Evolutionary conservation across 805 yeast genomes (phyloP).

Genomic region (Schwanniomyces yamadae): DNA sequence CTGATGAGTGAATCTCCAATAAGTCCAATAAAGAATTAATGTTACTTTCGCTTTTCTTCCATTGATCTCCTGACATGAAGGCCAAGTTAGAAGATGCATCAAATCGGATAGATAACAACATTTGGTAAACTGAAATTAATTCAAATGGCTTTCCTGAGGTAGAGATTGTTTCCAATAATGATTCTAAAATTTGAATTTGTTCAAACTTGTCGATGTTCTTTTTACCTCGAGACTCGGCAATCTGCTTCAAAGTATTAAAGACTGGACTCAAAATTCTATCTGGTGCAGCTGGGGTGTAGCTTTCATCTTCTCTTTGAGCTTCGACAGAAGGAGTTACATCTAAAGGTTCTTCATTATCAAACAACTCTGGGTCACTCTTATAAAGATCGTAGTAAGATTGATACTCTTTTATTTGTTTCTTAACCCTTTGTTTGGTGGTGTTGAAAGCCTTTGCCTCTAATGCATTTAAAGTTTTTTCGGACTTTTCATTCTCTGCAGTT

Average conservation of each 20-base stretch:
- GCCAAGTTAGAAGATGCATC: conserved; percentile 69
- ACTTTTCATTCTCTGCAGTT: conserved; percentile 50
- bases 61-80: conserved; percentile 74
- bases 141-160: conserved; percentile 57
- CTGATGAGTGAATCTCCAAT: conserved; percentile 57
- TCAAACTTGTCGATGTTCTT: conserved; percentile 83
- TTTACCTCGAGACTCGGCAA: conserved; percentile 92
- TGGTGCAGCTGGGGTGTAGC: conserved; percentile 38
- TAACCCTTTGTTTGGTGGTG: conserved; percentile 83
- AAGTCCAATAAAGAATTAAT: conserved; percentile 61
- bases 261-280: conserved; percentile 47
- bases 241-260: conserved; percentile 68
- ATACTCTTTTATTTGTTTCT: conserved; percentile 72
- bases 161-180: conserved; percentile 41
- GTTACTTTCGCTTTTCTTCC: conserved; percentile 71
- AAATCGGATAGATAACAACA: conserved; percentile 84
- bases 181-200: conserved; percentile 72
- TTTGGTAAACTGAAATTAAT: conserved; percentile 70
- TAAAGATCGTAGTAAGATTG: conserved; percentile 57
- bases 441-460: conserved; percentile 83
- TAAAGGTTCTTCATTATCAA: conserved; percentile 53
- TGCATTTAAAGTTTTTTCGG: conserved; percentile 74
- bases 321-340: conserved; percentile 31
- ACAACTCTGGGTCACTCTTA: conserved; percentile 71
- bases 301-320: conserved; percentile 31